Percentiles rank a stretch among this genome's conserved stretches.
phyloP scores from a whole-genome alignment of 2,329 filamentous ascomycete species.

The Hyphodiscus sp. region DNA sequence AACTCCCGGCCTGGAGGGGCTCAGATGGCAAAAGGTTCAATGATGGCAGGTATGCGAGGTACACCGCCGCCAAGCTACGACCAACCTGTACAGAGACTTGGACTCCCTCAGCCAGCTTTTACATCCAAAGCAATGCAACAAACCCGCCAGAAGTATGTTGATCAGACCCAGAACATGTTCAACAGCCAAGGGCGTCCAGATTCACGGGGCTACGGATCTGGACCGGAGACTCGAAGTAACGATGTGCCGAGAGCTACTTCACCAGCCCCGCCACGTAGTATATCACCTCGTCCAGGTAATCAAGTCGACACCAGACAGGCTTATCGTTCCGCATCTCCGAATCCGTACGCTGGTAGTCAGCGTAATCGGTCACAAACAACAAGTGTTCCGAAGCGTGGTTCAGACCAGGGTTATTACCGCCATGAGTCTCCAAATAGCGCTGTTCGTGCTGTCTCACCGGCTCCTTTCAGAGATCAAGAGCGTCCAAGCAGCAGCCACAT shows the following conservation, averaged over 20 bases:
- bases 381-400: conserved; percentile 37
- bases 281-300: conserved; percentile 55
- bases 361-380: conserved; percentile 28
- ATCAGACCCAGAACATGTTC: conserved; percentile 79
- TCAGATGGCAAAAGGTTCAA: conserved; percentile 34
- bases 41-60: conserved; percentile 55
- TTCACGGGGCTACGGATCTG: conserved; percentile 35
- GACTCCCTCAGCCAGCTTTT: conserved; percentile 84
- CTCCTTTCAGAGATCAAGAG: conserved; percentile 32
- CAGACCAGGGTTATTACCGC: conserved; percentile 45
- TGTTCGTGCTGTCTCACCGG: conserved; percentile 41
- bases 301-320: conserved; percentile 40
- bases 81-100: conserved; percentile 66
- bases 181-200: conserved; percentile 29
- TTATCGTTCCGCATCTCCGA: conserved; percentile 53
- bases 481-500: conserved; percentile 42
- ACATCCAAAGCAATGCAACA: conserved; percentile 95
- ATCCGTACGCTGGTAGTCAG: conserved; percentile 46
- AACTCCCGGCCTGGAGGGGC: conserved; percentile 38
- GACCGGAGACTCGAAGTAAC: conserved; percentile 52
- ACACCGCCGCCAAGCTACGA: conserved; percentile 88
- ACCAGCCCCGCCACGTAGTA: conserved; percentile 59
- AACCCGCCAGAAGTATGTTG: conserved; percentile 80
- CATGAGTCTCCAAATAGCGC: conserved; percentile 40
- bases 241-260: conserved; percentile 57